Conservation (phyloP, 164 flowering plant species). For the Santalum album region DNA sequence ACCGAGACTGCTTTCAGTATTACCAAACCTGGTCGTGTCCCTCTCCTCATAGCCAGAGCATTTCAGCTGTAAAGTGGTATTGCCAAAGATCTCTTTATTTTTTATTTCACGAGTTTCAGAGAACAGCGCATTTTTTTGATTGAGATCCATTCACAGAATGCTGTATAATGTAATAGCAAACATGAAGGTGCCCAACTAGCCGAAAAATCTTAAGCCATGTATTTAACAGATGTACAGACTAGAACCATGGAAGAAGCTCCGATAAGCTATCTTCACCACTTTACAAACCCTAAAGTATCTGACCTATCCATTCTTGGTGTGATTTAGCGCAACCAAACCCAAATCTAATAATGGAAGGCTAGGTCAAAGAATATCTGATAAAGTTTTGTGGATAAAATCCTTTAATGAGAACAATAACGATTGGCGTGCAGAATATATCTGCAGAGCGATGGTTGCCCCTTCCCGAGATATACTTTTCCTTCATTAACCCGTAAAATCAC, state of each 20-base stretch:
- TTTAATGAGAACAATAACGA: conserved; percentile 24
- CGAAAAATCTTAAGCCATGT: conserved; percentile 4
- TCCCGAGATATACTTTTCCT: conserved; percentile 19
- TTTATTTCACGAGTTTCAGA: conserved; percentile 21
- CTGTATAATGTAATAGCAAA: neutral
- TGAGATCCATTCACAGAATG: conserved; percentile 37
- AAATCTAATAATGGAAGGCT: conserved; percentile 14
- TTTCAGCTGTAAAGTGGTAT: conserved; percentile 55
- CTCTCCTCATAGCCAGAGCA: conserved; percentile 38
- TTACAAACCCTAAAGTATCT: conserved; percentile 70
- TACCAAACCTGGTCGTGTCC: conserved; percentile 16
- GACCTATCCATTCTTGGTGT: conserved; percentile 33
- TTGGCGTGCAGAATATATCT: conserved; percentile 14
- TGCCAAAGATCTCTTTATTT: conserved; percentile 33
- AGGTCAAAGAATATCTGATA: conserved; percentile 31
- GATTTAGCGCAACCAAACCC: neutral
- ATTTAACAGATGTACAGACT: conserved; percentile 8
- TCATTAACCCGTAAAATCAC: conserved; percentile 34
- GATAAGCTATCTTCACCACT: conserved; percentile 49
- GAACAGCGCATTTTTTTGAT: conserved; percentile 18
- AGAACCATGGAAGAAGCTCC: conserved; percentile 14
- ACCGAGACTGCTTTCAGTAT: conserved; percentile 11
- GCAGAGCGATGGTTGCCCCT: conserved; percentile 30
- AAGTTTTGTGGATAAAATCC: conserved; percentile 64
- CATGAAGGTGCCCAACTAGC: neutral